Conservation (phyloP, 2,329 filamentous ascomycete genomes). For the Pseudogymnoascus sp. region DNA sequence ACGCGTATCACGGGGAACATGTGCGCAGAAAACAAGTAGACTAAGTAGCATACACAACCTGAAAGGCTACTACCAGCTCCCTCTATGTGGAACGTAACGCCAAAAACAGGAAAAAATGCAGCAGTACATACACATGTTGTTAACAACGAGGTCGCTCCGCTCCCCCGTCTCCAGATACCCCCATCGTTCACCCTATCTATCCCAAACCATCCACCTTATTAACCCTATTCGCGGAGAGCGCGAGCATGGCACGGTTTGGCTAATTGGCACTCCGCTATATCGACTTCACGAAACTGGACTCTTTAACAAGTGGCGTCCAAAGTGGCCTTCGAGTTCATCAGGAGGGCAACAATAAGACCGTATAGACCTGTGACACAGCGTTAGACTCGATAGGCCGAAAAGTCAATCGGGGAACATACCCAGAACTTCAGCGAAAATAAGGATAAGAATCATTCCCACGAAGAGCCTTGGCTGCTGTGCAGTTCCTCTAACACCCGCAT, state of each 20-base stretch:
- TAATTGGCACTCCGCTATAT: constrained; percentile 2
- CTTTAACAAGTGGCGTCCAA: constrained; percentile 57
- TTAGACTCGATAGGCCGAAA: constrained; percentile 24
- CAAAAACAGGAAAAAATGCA: constrained; percentile 24
- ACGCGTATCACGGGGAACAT: neutral
- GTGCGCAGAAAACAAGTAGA: constrained; percentile 15
- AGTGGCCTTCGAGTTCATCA: constrained; percentile 95
- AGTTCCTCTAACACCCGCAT: constrained; percentile 81
- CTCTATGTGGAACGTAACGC: constrained; percentile 31
- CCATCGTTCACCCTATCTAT: constrained; percentile 1
- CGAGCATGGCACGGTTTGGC: neutral
- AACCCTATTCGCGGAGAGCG: constrained; percentile 1
- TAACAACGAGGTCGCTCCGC: constrained; percentile 18
- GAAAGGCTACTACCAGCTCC: constrained; percentile 24
- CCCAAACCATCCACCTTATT: neutral
- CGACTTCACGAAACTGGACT: neutral
- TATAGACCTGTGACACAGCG: constrained; percentile 68
- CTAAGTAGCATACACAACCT: constrained; percentile 30
- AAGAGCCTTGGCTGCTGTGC: constrained; percentile 63
- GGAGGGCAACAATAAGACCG: constrained; percentile 94
- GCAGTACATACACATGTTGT: constrained; percentile 29
- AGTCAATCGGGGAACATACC: constrained; percentile 42
- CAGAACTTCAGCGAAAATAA: constrained; percentile 81
- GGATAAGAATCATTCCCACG: constrained; percentile 75
- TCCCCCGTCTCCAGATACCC: constrained; percentile 3